Percentiles rank a stretch among this genome's conserved stretches.
phyloP scores from a whole-genome alignment of 257 asterid species.

The Capsicum baccatum region DNA sequence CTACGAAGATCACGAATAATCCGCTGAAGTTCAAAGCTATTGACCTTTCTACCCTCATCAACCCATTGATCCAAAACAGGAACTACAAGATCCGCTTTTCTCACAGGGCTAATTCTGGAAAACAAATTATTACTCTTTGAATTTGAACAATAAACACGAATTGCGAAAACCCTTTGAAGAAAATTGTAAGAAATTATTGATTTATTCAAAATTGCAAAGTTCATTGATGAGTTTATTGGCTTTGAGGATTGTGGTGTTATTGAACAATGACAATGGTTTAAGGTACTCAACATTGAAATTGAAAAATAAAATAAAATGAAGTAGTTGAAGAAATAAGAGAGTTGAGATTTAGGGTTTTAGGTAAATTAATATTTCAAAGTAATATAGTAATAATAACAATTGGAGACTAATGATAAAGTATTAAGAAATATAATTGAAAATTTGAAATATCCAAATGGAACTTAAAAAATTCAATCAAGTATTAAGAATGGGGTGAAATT shows the following conservation, averaged over 20 bases:
- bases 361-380: not conserved
- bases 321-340: not conserved
- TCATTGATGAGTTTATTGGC: constrained; percentile 38
- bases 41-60: constrained; percentile 55
- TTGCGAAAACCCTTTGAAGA: constrained; percentile 21
- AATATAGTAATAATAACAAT: not conserved
- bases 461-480: too few species aligned
- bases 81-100: constrained; percentile 44
- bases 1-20: constrained; percentile 64
- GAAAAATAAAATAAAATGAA: not conserved
- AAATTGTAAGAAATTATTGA: constrained; percentile 33
- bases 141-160: constrained; percentile 36
- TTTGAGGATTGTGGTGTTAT: not conserved
- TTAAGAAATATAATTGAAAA: not conserved
- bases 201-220: constrained; percentile 39
- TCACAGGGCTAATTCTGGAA: constrained; percentile 60
- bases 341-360: constrained; percentile 36
- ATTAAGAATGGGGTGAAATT: too few species aligned
- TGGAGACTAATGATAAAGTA: not conserved
- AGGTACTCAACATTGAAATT: constrained; percentile 29
- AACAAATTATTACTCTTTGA: constrained; percentile 50
- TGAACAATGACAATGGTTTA: constrained; percentile 9
- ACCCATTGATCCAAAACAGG: constrained; percentile 66
- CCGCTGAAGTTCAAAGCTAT: constrained; percentile 51
- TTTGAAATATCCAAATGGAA: too few species aligned